Evolutionary conservation across 116 monocot genomes (phyloP), one percentile per base, ranked within the genome.

Genomic region (Iris pallida): DNA sequence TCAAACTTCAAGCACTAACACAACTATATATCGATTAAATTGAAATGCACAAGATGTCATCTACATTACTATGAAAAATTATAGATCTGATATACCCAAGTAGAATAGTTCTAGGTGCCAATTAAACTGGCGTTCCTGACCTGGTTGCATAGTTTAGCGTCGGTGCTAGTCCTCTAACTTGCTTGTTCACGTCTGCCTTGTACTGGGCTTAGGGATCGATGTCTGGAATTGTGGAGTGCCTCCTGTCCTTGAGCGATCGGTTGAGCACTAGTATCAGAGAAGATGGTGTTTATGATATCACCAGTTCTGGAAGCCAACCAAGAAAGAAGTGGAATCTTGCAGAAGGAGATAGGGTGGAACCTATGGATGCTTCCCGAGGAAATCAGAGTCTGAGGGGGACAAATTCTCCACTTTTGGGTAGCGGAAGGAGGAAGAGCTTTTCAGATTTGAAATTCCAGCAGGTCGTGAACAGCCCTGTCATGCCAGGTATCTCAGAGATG

Each of bases 131-230:
- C 2, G 2, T 30, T 30, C 30, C 30, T 30, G 30, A 30, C 30
- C 30, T 30, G 1, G 19, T 9, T 9, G 20, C 20, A 62, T 40
- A 62, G 5, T 10, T n/a, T 45, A 45, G 2, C 7, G 43, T 43
- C 12, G 1, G 30, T 15, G 44, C 43, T 44, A 14, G 43, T 59
- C 13, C 60, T 71, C 12, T 1, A 55, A 58, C 48, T 30, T 18
- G 3, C 7, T 45, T 66, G 18, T 57, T 66, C 10, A 53, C 44
- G 1, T 45, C 18, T 52, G 8, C 54, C 8, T 71, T 55, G 7
- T 41, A 42, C 56, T 71, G n/a, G 49, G 46, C 77, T 60, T 74
- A 94, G 94, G 94, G 89, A 72, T 75, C 87, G 4, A 78, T 87
- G 42, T 85, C 76, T 66, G 64, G 76, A 17, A 78, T 94, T 30